phyloP scores from a whole-genome alignment of 2,329 filamentous ascomycete species.

The Aspergillus alliaceus region DNA sequence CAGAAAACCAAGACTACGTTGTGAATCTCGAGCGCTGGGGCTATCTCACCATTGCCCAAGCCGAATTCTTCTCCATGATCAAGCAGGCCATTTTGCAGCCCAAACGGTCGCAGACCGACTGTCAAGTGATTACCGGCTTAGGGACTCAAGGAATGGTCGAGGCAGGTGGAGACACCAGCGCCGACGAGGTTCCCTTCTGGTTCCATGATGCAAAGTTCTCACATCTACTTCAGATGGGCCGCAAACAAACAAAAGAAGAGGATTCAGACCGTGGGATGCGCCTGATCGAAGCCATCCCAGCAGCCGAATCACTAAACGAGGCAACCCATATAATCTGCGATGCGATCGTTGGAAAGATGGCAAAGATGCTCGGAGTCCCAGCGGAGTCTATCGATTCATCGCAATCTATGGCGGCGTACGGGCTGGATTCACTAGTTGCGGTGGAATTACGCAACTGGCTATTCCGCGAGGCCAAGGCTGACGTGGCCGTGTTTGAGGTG shows the following conservation, averaged over 20 bases:
- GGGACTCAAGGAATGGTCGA: background rate
- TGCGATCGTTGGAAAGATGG: background rate
- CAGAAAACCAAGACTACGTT: background rate
- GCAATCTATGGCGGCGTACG: background rate
- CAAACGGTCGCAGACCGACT: background rate
- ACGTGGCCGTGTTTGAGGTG: background rate
- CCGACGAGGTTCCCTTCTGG: background rate
- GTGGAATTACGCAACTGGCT: constrained; percentile 5
- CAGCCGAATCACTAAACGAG: background rate
- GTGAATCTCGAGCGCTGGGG: background rate
- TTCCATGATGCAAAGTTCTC: background rate
- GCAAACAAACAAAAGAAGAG: background rate
- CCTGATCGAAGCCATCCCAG: background rate
- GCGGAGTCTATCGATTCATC: background rate
- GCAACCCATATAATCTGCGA: background rate
- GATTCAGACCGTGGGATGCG: background rate
- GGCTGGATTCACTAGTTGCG: constrained; percentile 1
- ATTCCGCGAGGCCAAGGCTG: background rate
- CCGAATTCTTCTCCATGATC: background rate
- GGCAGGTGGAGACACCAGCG: background rate
- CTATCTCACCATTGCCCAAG: background rate
- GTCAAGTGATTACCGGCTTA: background rate
- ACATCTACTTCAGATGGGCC: background rate
- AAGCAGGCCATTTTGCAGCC: background rate
- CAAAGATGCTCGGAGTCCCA: background rate